Conservation (phyloP, 176 grass and related monocot genomes). For the Bonia amplexicaulis region DNA sequence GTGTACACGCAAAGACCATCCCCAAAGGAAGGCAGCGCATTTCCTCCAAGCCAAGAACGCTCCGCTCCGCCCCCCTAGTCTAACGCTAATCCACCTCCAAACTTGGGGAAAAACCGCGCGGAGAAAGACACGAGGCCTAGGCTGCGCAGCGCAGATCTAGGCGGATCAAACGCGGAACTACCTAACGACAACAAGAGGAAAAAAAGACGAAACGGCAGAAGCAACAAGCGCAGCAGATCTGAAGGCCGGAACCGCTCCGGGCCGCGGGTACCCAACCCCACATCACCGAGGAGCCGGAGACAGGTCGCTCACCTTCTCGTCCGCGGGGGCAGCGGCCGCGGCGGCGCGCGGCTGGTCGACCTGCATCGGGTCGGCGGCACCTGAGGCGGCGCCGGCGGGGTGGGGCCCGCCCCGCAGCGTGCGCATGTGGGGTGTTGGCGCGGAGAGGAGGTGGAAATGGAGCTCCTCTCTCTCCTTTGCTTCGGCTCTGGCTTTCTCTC, state of each 20-base stretch:
- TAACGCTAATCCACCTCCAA: neutral
- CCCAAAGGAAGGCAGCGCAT: neutral
- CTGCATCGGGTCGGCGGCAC: constrained; percentile 33
- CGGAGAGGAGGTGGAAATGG: neutral
- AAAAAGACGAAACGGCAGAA: neutral
- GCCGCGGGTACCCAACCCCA: neutral
- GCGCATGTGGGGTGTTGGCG: constrained; percentile 29
- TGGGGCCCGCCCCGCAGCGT: constrained; percentile 37
- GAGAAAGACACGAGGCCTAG: neutral
- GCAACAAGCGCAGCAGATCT: constrained; percentile 14
- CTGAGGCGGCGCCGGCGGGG: neutral
- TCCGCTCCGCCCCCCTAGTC: neutral
- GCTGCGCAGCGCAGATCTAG: constrained; percentile 14
- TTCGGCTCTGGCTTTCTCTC: neutral
- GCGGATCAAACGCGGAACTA: constrained; percentile 18
- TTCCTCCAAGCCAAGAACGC: neutral
- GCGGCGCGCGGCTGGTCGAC: constrained; percentile 44
- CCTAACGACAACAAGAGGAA: neutral
- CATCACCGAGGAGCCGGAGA: neutral
- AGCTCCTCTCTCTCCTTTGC: neutral
- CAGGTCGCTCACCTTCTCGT: constrained; percentile 42
- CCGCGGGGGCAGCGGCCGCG: neutral
- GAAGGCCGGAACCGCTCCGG: neutral
- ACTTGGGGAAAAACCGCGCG: neutral
- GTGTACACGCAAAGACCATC: constrained; percentile 26